Percentiles rank a stretch among this genome's conserved stretches.
Conservation (phyloP, 139 green algal species). For the Chlorella vulgaris region DNA sequence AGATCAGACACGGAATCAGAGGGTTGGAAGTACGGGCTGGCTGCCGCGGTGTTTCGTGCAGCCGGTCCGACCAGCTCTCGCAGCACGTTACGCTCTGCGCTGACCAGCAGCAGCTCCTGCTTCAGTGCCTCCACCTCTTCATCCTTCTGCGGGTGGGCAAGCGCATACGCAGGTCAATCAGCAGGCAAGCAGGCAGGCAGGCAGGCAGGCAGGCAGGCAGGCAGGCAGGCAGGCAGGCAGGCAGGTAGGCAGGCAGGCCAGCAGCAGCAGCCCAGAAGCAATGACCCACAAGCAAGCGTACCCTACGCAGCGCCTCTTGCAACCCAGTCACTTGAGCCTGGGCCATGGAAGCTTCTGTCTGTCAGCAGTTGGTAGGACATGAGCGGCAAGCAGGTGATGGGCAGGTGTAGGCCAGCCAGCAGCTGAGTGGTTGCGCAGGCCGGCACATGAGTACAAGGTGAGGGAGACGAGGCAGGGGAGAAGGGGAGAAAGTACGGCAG, state of each 20-base stretch:
- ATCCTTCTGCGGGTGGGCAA: background rate
- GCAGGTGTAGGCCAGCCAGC: background rate
- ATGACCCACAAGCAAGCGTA: background rate
- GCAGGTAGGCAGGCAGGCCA: background rate
- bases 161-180: too few relatives aligned
- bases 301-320: conserved; percentile 26
- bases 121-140: conserved; percentile 14
- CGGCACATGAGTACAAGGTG: too few relatives aligned
- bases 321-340: conserved; percentile 17
- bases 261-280: background rate
- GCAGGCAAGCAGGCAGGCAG: background rate
- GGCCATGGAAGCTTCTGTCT: conserved; percentile 1
- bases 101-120: background rate
- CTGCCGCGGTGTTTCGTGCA: too few relatives aligned
- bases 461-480: too few relatives aligned
- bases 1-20: background rate
- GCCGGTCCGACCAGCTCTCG: background rate
- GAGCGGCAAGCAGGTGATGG: background rate
- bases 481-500: too few relatives aligned
- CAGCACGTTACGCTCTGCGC: conserved; percentile 3
- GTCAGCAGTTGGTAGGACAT: background rate
- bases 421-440: too few relatives aligned
- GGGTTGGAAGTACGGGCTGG: background rate
- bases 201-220: background rate
- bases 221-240: background rate